Conservation (phyloP, 106 monocot genomes). For the Dendrobium chrysotoxum region DNA sequence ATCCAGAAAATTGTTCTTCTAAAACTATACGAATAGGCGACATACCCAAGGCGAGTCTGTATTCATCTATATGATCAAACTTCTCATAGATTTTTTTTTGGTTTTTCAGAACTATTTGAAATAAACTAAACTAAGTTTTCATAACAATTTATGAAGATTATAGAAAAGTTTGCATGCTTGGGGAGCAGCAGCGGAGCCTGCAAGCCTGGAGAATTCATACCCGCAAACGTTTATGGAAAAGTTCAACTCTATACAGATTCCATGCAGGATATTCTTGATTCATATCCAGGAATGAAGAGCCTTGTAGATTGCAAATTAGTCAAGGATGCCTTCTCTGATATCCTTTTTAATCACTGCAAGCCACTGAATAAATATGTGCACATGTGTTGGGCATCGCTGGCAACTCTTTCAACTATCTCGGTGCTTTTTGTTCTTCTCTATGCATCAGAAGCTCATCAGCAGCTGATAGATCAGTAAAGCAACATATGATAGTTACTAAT, state of each 20-base stretch:
- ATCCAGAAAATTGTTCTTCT: conserved; percentile 64
- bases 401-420: conserved; percentile 29
- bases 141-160: conserved; percentile 23
- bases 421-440: conserved; percentile 24
- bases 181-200: conserved; percentile 20
- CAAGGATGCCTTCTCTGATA: conserved; percentile 66
- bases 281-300: conserved; percentile 51
- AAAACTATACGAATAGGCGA: conserved; percentile 62
- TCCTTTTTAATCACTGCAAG: conserved; percentile 47
- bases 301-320: conserved; percentile 58
- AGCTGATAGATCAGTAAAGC: neutral
- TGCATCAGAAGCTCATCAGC: neutral
- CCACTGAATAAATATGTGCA: conserved; percentile 45
- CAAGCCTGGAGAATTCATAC: conserved; percentile 38
- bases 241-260: conserved; percentile 45
- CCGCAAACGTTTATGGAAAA: conserved; percentile 29
- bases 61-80: neutral
- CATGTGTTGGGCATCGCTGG: conserved; percentile 57
- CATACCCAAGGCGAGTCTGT: conserved; percentile 47
- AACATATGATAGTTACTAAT: neutral
- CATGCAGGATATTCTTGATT: conserved; percentile 56
- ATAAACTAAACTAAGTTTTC: neutral
- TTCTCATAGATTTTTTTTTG: neutral
- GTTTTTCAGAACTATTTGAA: too few species aligned
- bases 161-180: conserved; percentile 55